Conservation (phyloP, 1,284 basidiomycete genomes). For the Apiotrichum siamense region DNA sequence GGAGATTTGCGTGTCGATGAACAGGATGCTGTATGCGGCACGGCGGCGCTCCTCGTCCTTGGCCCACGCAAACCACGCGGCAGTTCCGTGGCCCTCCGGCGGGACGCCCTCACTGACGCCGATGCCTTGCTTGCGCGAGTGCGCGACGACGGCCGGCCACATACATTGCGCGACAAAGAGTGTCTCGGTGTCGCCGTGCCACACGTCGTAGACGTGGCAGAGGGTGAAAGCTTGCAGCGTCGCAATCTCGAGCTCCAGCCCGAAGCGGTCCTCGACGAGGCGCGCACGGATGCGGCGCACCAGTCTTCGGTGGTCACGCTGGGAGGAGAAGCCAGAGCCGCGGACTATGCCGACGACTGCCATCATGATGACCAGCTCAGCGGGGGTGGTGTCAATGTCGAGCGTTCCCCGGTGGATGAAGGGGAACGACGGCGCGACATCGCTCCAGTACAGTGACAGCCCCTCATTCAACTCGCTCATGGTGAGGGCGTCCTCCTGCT, state of each 20-base stretch:
- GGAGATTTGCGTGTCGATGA: slow-evolving; percentile 39
- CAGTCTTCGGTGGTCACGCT: slow-evolving; percentile 11
- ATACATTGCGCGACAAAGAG: slow-evolving; percentile 39
- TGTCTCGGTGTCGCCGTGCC: slow-evolving; percentile 31
- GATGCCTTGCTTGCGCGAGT: slow-evolving; percentile 39
- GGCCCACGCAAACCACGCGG: slow-evolving; percentile 39
- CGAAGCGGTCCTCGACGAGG: slow-evolving; percentile 30
- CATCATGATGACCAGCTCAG: slow-evolving; percentile 36
- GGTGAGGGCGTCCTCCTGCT: slow-evolving; percentile 20
- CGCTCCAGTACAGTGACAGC: slow-evolving; percentile 27
- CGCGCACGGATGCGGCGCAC: slow-evolving; percentile 25
- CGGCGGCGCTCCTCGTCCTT: slow-evolving; percentile 39
- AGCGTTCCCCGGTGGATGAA: slow-evolving; percentile 41
- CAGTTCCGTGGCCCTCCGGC: slow-evolving; percentile 20
- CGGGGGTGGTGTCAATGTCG: slow-evolving; percentile 24
- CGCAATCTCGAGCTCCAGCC: slow-evolving; percentile 33
- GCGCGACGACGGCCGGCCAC: slow-evolving; percentile 40
- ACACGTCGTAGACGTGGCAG: slow-evolving; percentile 39
- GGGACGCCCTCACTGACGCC: slow-evolving; percentile 19
- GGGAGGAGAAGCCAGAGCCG: not conserved
- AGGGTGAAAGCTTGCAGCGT: slow-evolving; percentile 35
- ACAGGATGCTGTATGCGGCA: slow-evolving; percentile 34
- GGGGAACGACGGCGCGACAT: slow-evolving; percentile 34
- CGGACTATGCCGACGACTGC: slow-evolving; percentile 26
- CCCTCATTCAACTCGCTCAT: slow-evolving; percentile 23